These are phyloP conservation scores for Amphibolis antarctica DNA, from an alignment of 106 monocot species.

Conservation along the genomic window DNA sequence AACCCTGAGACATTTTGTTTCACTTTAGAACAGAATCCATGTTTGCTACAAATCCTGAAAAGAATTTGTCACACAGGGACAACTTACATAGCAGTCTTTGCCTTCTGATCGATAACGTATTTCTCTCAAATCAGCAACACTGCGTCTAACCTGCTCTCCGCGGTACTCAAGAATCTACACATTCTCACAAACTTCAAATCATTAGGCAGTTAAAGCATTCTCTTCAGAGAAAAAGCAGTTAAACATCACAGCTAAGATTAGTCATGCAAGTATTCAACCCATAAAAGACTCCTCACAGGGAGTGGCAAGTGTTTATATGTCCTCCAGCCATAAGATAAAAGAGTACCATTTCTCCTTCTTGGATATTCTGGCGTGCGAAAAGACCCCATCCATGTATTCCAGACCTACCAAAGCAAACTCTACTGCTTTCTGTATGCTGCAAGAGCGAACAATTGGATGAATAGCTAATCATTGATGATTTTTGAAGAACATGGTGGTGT, in stretches of 20 bases:
- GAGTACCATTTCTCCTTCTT: slow-evolving; percentile 95
- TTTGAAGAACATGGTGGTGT: background rate
- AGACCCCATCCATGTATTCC: slow-evolving; percentile 99
- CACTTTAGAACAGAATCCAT: slow-evolving; percentile 6
- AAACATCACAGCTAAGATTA: background rate
- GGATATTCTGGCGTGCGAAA: slow-evolving; percentile 75
- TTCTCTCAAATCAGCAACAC: slow-evolving; percentile 86
- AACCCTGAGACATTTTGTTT: background rate
- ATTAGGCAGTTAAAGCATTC: background rate
- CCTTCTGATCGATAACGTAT: slow-evolving; percentile 52
- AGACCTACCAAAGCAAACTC: slow-evolving; percentile 89
- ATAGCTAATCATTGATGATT: background rate
- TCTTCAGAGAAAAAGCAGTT: no score
- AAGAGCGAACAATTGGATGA: background rate
- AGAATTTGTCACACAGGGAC: slow-evolving; percentile 8
- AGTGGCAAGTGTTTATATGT: background rate
- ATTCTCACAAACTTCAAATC: background rate
- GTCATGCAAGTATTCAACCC: background rate
- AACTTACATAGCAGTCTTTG: slow-evolving; percentile 89
- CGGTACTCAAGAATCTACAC: slow-evolving; percentile 86
- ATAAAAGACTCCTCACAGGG: background rate
- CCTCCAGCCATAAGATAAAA: background rate
- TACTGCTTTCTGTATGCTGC: slow-evolving; percentile 43
- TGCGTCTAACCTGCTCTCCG: slow-evolving; percentile 83
- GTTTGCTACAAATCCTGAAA: no score